Conservation (phyloP, 2,329 filamentous ascomycete species). For the Ceratocystiopsis brevicomis region DNA sequence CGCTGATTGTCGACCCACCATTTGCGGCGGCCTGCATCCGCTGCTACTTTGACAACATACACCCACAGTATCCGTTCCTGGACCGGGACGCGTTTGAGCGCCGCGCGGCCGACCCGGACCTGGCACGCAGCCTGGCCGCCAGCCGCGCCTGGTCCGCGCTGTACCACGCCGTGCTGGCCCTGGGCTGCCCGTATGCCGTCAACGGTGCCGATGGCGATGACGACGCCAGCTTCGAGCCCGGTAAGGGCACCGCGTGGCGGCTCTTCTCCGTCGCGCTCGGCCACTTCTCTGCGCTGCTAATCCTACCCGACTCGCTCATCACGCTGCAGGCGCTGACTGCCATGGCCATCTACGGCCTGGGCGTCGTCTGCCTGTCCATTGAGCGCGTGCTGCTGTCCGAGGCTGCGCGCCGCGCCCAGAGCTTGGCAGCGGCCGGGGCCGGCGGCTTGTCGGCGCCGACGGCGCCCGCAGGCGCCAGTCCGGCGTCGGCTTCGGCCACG, state of each 20-base stretch:
- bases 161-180: slow-evolving; percentile 20
- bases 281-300: slow-evolving; percentile 17
- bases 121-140: slow-evolving; percentile 11
- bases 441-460: background rate
- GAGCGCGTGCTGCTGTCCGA: slow-evolving; percentile 16
- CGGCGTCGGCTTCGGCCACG: background rate
- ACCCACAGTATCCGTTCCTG: slow-evolving; percentile 22
- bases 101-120: slow-evolving; percentile 7
- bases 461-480: background rate
- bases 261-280: slow-evolving; percentile 20
- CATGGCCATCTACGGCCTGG: slow-evolving; percentile 14
- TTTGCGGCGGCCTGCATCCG: slow-evolving; percentile 4
- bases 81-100: slow-evolving; percentile 18
- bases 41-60: slow-evolving; percentile 21
- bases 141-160: slow-evolving; percentile 19
- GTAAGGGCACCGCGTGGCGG: slow-evolving; percentile 20
- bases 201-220: slow-evolving; percentile 12
- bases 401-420: slow-evolving; percentile 15
- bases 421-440: slow-evolving; percentile 8
- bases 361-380: slow-evolving; percentile 14
- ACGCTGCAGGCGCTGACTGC: slow-evolving; percentile 16
- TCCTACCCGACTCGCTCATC: slow-evolving; percentile 14
- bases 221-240: slow-evolving; percentile 17
- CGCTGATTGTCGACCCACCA: background rate
- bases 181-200: slow-evolving; percentile 17